phyloP scores from a whole-genome alignment of 1,139 yeast species.

The Yamadazyma songkhlaensis region DNA sequence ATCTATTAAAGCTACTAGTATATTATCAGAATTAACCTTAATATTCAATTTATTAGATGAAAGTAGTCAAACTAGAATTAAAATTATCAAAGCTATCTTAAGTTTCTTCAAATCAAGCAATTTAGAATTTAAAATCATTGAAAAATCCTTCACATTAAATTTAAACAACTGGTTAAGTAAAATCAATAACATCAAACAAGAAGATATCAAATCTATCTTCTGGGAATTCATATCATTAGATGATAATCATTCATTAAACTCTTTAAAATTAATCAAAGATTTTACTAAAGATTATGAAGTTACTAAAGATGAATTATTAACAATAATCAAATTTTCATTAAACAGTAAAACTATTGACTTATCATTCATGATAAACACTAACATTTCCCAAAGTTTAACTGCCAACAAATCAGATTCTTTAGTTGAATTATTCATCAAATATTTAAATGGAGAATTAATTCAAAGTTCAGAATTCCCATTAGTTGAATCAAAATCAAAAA shows the following conservation, averaged over 20 bases:
- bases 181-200: constrained; percentile 27
- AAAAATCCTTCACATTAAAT: constrained; percentile 35
- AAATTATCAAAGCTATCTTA: constrained; percentile 33
- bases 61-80: constrained; percentile 30
- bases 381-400: constrained; percentile 33
- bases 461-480: constrained; percentile 21
- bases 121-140: constrained; percentile 34
- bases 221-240: constrained; percentile 43
- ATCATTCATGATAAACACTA: constrained; percentile 42
- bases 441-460: constrained; percentile 35
- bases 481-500: constrained; percentile 30
- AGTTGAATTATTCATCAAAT: constrained; percentile 29
- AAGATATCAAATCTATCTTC: constrained; percentile 29
- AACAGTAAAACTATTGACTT: constrained; percentile 43
- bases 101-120: constrained; percentile 29
- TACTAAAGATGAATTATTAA: constrained; percentile 26
- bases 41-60: constrained; percentile 44
- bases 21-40: constrained; percentile 42
- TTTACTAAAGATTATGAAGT: constrained; percentile 30
- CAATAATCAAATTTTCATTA: constrained; percentile 37
- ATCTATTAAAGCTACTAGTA: constrained; percentile 42
- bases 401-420: constrained; percentile 21
- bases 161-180: constrained; percentile 35
- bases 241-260: constrained; percentile 21
- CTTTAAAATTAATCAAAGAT: constrained; percentile 36